phyloP scores from a whole-genome alignment of 352 stramenopile genomes.

The Pythium volutum region DNA sequence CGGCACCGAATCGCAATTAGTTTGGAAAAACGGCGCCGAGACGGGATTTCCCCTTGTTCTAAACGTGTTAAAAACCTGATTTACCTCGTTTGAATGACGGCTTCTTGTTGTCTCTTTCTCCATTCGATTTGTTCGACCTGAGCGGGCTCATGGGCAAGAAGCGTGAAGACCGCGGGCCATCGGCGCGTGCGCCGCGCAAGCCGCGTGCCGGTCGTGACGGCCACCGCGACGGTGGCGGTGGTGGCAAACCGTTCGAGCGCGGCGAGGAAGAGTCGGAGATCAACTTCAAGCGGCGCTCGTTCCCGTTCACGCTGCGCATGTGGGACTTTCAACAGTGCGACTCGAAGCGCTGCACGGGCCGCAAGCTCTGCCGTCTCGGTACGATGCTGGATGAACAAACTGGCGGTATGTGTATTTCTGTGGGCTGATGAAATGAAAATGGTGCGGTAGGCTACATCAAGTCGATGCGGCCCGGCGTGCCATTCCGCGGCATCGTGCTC shows the following conservation, averaged over 20 bases:
- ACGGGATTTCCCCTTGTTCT: not conserved
- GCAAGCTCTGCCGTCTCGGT: constrained; percentile 91
- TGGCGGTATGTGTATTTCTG: too few species aligned
- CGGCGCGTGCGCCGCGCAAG: constrained; percentile 16
- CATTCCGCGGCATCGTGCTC: constrained; percentile 94
- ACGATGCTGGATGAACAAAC: constrained; percentile 1
- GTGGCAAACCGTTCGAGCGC: constrained; percentile 11
- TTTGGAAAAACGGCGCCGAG: too few species aligned
- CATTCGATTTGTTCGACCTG: constrained; percentile 6
- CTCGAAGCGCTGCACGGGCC: constrained; percentile 92
- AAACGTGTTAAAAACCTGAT: constrained; percentile 4
- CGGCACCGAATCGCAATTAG: too few species aligned
- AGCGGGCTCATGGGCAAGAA: constrained; percentile 35
- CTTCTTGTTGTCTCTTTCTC: not conserved
- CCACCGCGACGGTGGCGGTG: constrained; percentile 17
- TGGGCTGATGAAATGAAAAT: not conserved
- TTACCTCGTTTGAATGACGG: constrained; percentile 8
- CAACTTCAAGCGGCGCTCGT: constrained; percentile 64
- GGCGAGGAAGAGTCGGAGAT: constrained; percentile 67
- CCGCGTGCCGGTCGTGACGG: constrained; percentile 20
- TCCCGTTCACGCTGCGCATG: constrained; percentile 88
- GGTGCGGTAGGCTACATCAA: constrained; percentile 76
- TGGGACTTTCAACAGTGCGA: constrained; percentile 97
- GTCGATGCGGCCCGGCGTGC: constrained; percentile 89
- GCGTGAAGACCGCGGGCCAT: constrained; percentile 18